phyloP scores from a whole-genome alignment of 2,329 filamentous ascomycete species.

The Aspergillus tamarii region DNA sequence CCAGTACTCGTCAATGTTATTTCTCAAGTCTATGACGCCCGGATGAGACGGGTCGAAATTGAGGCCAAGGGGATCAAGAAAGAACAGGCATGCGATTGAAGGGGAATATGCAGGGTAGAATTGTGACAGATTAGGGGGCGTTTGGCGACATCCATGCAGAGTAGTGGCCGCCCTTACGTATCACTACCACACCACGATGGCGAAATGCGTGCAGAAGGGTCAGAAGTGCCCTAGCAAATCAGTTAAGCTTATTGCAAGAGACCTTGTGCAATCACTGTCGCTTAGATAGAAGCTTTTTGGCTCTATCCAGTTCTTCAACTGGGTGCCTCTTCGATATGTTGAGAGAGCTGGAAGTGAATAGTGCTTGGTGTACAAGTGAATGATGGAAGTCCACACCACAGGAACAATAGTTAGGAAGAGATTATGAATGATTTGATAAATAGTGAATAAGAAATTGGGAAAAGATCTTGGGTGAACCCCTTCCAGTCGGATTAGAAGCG shows the following conservation, averaged over 20 bases:
- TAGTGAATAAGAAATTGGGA: not conserved
- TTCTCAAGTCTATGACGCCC: not conserved
- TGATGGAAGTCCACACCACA: not conserved
- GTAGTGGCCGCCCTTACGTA: not conserved
- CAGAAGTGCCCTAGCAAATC: not conserved
- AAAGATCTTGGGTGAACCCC: not conserved
- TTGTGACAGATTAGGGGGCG: not conserved
- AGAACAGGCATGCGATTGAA: not conserved
- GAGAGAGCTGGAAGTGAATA: not conserved
- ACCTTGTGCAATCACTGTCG: not conserved
- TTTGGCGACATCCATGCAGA: not conserved
- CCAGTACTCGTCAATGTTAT: not conserved
- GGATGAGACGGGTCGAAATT: not conserved
- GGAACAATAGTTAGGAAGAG: conserved; percentile 6
- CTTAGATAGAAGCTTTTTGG: not conserved
- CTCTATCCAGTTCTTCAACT: not conserved
- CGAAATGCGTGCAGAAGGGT: not conserved
- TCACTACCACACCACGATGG: not conserved
- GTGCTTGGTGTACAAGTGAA: not conserved
- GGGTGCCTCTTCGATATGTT: not conserved
- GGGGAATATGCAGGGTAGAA: not conserved
- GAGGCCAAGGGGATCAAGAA: not conserved
- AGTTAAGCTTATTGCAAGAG: not conserved
- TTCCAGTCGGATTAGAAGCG: not conserved
- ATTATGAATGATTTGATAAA: conserved; percentile 6